Conservation (phyloP, 1,139 yeast genomes). For the Yamadazyma sp. region DNA sequence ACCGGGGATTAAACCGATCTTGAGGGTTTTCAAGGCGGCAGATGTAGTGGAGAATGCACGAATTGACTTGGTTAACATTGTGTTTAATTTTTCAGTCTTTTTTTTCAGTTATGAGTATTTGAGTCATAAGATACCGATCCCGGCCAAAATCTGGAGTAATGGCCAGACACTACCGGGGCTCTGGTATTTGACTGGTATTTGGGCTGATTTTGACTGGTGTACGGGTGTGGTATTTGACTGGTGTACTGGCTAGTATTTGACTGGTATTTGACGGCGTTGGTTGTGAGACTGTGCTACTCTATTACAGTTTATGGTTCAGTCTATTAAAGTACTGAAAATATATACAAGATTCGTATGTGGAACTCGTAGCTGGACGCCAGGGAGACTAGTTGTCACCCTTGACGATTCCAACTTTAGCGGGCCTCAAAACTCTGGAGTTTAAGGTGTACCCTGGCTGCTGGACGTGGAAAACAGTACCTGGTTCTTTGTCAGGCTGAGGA, state of each 20-base stretch:
- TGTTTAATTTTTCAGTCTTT: slow-evolving; percentile 3
- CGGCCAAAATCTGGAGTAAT: slow-evolving; percentile 3
- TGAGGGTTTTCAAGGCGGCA: slow-evolving; percentile 34
- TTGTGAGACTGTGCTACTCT: too few relatives aligned
- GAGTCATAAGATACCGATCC: slow-evolving; percentile 8
- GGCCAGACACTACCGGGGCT: background rate
- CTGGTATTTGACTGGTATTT: too few relatives aligned
- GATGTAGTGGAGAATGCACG: slow-evolving; percentile 40
- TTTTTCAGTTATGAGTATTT: slow-evolving; percentile 1
- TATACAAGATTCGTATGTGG: slow-evolving; percentile 9
- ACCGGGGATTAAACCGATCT: slow-evolving; percentile 81
- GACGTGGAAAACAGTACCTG: slow-evolving; percentile 91
- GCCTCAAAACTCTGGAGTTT: slow-evolving; percentile 87
- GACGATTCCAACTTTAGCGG: slow-evolving; percentile 96
- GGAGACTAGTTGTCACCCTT: slow-evolving; percentile 44
- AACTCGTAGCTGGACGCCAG: too few relatives aligned
- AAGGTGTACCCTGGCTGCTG: slow-evolving; percentile 89
- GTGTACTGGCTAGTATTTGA: too few relatives aligned
- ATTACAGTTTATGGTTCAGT: too few relatives aligned
- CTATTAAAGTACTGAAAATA: background rate
- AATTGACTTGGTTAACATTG: slow-evolving; percentile 12
- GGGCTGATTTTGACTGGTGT: too few relatives aligned
- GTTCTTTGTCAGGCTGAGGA: slow-evolving; percentile 84
- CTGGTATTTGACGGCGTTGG: too few relatives aligned
- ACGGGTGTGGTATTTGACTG: too few relatives aligned